Conservation (phyloP, 1,284 basidiomycete genomes). For the Pseudozyma thailandica region DNA sequence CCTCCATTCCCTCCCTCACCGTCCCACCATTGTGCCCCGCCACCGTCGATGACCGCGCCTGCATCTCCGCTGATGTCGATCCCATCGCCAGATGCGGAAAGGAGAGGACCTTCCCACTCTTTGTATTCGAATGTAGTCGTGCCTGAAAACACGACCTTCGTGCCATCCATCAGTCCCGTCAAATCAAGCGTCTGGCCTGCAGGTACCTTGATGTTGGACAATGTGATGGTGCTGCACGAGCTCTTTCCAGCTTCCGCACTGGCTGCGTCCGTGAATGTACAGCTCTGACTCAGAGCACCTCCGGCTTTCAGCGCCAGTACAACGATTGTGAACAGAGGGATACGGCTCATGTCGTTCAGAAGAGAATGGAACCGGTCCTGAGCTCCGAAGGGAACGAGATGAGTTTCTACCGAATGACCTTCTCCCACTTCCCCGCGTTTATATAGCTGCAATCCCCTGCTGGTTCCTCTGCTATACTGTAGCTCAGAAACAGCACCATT, state of each 20-base stretch:
- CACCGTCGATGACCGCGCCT: slow-evolving; percentile 15
- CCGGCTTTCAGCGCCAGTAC: slow-evolving; percentile 1
- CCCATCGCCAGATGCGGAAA: slow-evolving; percentile 15
- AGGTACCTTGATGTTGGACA: slow-evolving; percentile 36
- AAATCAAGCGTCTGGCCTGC: slow-evolving; percentile 38
- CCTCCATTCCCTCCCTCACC: slow-evolving; percentile 33
- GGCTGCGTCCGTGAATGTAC: slow-evolving; percentile 27
- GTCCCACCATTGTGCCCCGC: slow-evolving; percentile 37
- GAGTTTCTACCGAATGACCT: too few relatives aligned
- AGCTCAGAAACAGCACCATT: too few relatives aligned
- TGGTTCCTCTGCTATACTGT: too few relatives aligned
- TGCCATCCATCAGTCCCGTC: slow-evolving; percentile 15
- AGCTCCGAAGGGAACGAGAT: too few relatives aligned
- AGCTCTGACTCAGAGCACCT: slow-evolving; percentile 1
- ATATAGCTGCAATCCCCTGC: too few relatives aligned
- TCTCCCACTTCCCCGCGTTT: too few relatives aligned
- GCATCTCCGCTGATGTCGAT: slow-evolving; percentile 17
- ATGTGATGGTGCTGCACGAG: slow-evolving; percentile 31
- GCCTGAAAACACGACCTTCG: slow-evolving; percentile 30
- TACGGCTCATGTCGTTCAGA: not conserved
- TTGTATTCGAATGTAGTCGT: slow-evolving; percentile 40
- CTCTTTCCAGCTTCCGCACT: slow-evolving; percentile 17
- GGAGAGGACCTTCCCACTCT: slow-evolving; percentile 38
- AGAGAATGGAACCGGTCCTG: too few relatives aligned
- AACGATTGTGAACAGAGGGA: not conserved